Conservation (phyloP, 2,329 filamentous ascomycete genomes). For the Fusarium succisae region DNA sequence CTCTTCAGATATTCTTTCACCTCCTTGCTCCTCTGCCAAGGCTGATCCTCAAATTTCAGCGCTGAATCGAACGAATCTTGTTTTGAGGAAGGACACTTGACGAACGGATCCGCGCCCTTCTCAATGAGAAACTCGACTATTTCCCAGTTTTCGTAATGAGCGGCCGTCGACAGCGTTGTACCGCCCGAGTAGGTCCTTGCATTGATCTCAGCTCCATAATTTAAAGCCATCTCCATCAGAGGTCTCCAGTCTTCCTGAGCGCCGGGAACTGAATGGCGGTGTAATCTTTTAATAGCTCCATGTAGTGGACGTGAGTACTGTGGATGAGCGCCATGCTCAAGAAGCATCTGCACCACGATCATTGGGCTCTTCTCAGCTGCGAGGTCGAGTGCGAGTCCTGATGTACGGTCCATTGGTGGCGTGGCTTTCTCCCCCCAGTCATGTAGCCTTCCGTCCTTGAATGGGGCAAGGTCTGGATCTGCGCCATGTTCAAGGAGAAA, state of each 20-base stretch:
- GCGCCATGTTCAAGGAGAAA: neutral
- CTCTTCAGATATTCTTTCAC: neutral
- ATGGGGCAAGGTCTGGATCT: neutral
- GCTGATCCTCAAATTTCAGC: neutral
- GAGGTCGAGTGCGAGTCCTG: neutral
- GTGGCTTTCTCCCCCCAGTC: neutral
- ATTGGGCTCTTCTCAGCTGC: neutral
- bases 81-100: fast-evolving
- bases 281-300: fast-evolving
- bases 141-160: neutral
- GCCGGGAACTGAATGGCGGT: fast-evolving
- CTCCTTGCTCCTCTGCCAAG: neutral
- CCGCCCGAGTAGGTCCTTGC: fast-evolving
- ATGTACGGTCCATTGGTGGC: neutral
- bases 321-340: neutral
- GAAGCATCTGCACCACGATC: neutral
- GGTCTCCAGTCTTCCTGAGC: neutral
- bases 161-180: neutral
- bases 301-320: neutral
- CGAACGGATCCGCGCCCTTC: neutral
- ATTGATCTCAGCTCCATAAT: neutral
- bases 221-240: neutral
- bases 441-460: neutral
- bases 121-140: neutral
- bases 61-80: fast-evolving